These are phyloP conservation scores for Ganoderma multipileum DNA, from an alignment of 1,284 basidiomycete species.

Conservation along the genomic window DNA sequence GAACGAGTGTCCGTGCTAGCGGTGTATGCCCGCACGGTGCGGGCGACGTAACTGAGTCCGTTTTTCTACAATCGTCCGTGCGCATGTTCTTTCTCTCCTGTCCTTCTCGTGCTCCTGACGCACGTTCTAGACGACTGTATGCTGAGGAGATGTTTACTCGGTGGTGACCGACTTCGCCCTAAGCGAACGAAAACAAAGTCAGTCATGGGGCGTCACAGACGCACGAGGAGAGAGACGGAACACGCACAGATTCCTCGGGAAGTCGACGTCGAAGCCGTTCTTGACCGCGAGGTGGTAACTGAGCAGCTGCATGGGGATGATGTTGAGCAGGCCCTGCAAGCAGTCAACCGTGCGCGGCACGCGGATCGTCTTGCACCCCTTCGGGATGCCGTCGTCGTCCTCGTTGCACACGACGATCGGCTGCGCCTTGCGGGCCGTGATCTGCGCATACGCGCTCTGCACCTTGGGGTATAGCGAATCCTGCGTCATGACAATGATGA, in stretches of 20 bases:
- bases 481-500: slow-evolving; percentile 99
- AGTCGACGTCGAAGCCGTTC: slow-evolving; percentile 98
- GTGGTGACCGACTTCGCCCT: slow-evolving; percentile 88
- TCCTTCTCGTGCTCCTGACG: not conserved
- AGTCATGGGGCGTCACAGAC: slow-evolving; percentile 16
- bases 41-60: slow-evolving; percentile 21
- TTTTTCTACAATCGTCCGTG: slow-evolving; percentile 31
- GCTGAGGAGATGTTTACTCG: slow-evolving; percentile 57
- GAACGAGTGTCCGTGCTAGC: slow-evolving; percentile 14
- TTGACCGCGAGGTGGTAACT: slow-evolving; percentile 96
- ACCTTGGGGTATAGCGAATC: slow-evolving; percentile 99
- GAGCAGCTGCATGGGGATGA: slow-evolving; percentile 95
- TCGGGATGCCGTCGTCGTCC: slow-evolving; percentile 83
- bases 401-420: slow-evolving; percentile 98
- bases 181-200: slow-evolving; percentile 20
- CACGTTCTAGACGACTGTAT: slow-evolving; percentile 13
- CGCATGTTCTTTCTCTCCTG: slow-evolving; percentile 17
- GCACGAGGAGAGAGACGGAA: slow-evolving; percentile 17
- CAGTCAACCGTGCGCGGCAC: slow-evolving; percentile 96
- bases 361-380: slow-evolving; percentile 85
- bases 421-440: slow-evolving; percentile 95
- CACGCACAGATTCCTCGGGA: slow-evolving; percentile 93
- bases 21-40: slow-evolving; percentile 3
- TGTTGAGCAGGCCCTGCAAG: slow-evolving; percentile 95
- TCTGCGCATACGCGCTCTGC: slow-evolving; percentile 94